Conservation (phyloP, 2,329 filamentous ascomycete species). For the Colletotrichum musae region DNA sequence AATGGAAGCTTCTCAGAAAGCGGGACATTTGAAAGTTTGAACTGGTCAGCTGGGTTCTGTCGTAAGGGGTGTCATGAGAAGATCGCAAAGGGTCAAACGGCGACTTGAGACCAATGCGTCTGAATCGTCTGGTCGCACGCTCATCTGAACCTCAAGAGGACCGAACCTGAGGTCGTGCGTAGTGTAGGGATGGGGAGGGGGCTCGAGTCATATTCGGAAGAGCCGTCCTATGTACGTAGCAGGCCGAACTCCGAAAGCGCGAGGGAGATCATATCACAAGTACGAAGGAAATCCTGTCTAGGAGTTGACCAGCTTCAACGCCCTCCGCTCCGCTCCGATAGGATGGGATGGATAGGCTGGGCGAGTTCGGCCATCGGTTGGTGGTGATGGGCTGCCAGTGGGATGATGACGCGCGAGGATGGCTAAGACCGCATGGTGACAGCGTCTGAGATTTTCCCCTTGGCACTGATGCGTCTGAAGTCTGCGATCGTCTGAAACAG, state of each 20-base stretch:
- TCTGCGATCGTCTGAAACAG: constrained; percentile 37
- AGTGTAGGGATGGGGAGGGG: neutral
- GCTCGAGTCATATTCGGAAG: neutral
- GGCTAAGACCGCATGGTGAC: constrained; percentile 22
- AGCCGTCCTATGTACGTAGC: neutral
- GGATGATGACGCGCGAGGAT: constrained; percentile 19
- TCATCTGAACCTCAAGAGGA: neutral
- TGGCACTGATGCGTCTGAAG: constrained; percentile 38
- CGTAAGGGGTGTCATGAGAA: too few species aligned
- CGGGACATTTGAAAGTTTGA: too few species aligned
- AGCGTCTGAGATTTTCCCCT: constrained; percentile 15
- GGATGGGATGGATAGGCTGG: neutral
- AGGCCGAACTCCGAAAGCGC: constrained; percentile 22
- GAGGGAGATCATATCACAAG: constrained; percentile 15
- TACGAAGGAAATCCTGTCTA: neutral
- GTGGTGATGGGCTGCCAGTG: constrained; percentile 14
- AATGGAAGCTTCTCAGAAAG: too few species aligned
- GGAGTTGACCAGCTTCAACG: constrained; percentile 1
- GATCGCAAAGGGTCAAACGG: too few species aligned
- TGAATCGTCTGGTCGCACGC: constrained; percentile 8
- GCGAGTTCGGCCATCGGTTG: neutral
- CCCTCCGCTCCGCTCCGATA: too few species aligned
- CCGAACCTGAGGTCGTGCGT: neutral
- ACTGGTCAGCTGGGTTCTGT: too few species aligned
- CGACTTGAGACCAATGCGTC: neutral